Percentiles rank a stretch among this genome's conserved stretches.
Evolutionary conservation across 495 filamentous ascomycete genomes (phyloP).

Genomic region (Astrothelium subdiscretum): DNA sequence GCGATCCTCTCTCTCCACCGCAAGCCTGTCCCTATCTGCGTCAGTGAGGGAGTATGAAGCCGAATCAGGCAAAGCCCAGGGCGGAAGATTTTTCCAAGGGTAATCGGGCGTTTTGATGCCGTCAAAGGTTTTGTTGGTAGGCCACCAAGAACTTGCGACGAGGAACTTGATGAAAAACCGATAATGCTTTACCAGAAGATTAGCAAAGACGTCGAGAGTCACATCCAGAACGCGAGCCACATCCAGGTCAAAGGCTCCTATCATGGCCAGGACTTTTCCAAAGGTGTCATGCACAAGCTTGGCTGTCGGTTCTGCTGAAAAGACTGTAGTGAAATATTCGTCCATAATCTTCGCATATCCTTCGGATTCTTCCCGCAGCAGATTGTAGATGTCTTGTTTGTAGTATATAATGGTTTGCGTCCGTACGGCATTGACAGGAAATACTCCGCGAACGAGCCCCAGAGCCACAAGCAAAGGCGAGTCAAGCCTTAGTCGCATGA

Average conservation of each 20-base stretch:
- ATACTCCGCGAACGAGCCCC: constrained; percentile 71
- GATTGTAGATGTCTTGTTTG: constrained; percentile 90
- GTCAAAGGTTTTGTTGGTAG: constrained; percentile 41
- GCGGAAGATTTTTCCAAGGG: constrained; percentile 42
- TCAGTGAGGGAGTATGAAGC: constrained; percentile 23
- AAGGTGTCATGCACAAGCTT: constrained; percentile 58
- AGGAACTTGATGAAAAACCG: constrained; percentile 89
- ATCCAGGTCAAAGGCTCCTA: constrained; percentile 87
- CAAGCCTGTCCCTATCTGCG: background rate
- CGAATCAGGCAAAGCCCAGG: constrained; percentile 71
- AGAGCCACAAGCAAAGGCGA: constrained; percentile 58
- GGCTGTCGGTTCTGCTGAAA: constrained; percentile 44
- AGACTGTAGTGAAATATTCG: constrained; percentile 59
- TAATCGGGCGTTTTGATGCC: constrained; percentile 28
- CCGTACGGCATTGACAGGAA: constrained; percentile 68
- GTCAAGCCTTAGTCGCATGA: constrained; percentile 80
- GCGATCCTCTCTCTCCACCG: constrained; percentile 40
- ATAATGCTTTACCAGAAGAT: constrained; percentile 70
- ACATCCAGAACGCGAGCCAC: constrained; percentile 91
- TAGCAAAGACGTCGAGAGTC: constrained; percentile 77
- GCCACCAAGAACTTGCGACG: constrained; percentile 94
- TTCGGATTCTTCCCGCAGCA: constrained; percentile 90
- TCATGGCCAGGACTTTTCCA: constrained; percentile 76
- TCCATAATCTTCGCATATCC: constrained; percentile 84
- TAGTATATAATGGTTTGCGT: constrained; percentile 88